phyloP scores from a whole-genome alignment of 345 rosid species.

The Populus simonii region DNA sequence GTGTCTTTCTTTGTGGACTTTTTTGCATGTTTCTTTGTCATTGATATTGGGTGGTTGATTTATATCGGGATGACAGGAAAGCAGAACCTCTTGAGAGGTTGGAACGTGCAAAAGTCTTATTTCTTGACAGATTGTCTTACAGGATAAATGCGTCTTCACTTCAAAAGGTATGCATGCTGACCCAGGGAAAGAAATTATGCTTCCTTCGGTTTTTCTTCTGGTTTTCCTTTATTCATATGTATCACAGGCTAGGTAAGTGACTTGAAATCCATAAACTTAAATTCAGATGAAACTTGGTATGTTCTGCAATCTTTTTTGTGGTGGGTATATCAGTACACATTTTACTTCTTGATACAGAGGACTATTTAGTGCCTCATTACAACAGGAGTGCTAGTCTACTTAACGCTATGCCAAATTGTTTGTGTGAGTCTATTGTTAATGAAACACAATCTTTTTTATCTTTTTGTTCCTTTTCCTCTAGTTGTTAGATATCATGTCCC shows the following conservation, averaged over 20 bases:
- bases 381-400: neutral
- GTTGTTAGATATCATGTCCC: neutral
- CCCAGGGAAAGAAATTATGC: neutral
- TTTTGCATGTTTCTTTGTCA: slow-evolving; percentile 7
- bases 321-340: neutral
- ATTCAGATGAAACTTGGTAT: neutral
- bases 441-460: neutral
- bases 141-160: slow-evolving; percentile 41
- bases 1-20: neutral
- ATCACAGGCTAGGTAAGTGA: neutral
- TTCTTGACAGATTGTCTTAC: slow-evolving; percentile 63
- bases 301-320: neutral
- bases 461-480: neutral
- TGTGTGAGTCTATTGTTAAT: neutral
- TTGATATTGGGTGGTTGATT: neutral
- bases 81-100: slow-evolving; percentile 68
- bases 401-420: neutral
- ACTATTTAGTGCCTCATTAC: neutral
- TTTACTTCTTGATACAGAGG: neutral
- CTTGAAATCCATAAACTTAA: neutral
- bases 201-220: neutral
- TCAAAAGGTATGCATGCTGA: slow-evolving; percentile 42
- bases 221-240: neutral
- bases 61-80: slow-evolving; percentile 39
- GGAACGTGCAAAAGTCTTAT: slow-evolving; percentile 52